Percentiles rank a stretch among this genome's conserved stretches.
phyloP scores from a whole-genome alignment of 2,329 filamentous ascomycete genomes.

The Bipolaris gigantea region DNA sequence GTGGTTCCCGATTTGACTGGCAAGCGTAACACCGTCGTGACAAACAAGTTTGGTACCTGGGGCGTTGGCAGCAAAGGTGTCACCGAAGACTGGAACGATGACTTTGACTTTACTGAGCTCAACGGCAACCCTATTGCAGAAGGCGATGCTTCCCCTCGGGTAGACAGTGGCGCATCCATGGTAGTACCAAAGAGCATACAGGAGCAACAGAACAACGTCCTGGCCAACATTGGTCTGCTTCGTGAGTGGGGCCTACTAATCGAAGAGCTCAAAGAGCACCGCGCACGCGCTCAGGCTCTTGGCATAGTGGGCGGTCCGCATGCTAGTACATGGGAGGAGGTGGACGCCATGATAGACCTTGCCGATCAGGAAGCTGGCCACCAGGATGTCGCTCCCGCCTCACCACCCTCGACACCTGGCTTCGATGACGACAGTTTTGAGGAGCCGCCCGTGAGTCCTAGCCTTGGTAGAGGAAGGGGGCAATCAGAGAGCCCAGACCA shows the following conservation, averaged over 20 bases:
- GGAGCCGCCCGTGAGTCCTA: constrained; percentile 49
- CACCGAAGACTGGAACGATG: constrained; percentile 87
- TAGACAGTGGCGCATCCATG: constrained; percentile 58
- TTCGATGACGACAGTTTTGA: constrained; percentile 63
- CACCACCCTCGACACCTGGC: constrained; percentile 58
- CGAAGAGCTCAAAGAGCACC: constrained; percentile 78
- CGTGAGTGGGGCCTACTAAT: constrained; percentile 79
- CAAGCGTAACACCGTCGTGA: constrained; percentile 57
- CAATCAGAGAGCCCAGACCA: constrained; percentile 37
- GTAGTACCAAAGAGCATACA: constrained; percentile 78
- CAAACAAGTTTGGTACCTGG: constrained; percentile 81
- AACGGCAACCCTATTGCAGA: constrained; percentile 44
- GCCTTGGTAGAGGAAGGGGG: constrained; percentile 31
- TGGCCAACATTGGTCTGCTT: constrained; percentile 81
- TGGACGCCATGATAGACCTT: constrained; percentile 84
- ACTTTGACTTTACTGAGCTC: constrained; percentile 74
- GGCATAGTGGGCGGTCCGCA: constrained; percentile 64
- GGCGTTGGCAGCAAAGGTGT: constrained; percentile 75
- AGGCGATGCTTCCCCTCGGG: constrained; percentile 44
- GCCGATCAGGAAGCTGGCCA: constrained; percentile 69
- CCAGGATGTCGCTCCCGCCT: constrained; percentile 56
- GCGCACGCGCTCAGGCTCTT: constrained; percentile 68
- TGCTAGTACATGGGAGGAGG: constrained; percentile 72
- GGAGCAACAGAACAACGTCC: constrained; percentile 79
- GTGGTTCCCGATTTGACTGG: constrained; percentile 62